Evolutionary conservation across 768 basidiomycete genomes (phyloP).

Genomic region (Lactifluus hygrophoroides): DNA sequence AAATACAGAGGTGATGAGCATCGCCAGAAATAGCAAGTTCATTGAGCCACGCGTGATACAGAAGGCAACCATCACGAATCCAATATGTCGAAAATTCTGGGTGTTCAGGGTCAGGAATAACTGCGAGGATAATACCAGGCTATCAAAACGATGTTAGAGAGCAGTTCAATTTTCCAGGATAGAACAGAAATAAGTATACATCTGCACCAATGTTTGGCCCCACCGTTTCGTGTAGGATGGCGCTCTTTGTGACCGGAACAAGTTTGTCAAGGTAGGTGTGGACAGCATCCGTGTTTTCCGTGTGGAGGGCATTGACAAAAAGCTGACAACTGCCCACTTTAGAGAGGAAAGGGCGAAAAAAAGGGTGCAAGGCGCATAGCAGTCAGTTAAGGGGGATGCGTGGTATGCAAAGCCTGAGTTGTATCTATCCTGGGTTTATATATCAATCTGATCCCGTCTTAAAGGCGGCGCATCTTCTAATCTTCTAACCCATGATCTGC

Average conservation of each 20-base stretch:
- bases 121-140: conserved; percentile 5
- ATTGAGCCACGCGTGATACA: not conserved
- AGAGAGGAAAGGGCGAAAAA: too few species aligned
- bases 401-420: too few species aligned
- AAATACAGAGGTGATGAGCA: not conserved
- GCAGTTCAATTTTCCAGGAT: too few species aligned
- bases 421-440: too few species aligned
- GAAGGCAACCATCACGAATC: conserved; percentile 7
- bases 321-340: too few species aligned
- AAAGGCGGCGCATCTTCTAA: too few species aligned
- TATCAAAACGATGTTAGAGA: not conserved
- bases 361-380: too few species aligned
- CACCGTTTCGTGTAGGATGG: not conserved
- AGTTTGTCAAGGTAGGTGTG: not conserved
- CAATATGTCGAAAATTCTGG: conserved; percentile 6
- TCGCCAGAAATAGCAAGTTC: not conserved
- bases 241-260: not conserved
- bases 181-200: not conserved
- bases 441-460: too few species aligned
- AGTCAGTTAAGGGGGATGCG: too few species aligned
- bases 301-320: too few species aligned
- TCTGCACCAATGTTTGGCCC: conserved; percentile 6
- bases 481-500: too few species aligned
- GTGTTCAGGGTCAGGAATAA: not conserved
- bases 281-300: too few species aligned